Percentiles rank a stretch among this genome's conserved stretches.
These are phyloP conservation scores for Deinandra increscens DNA, from an alignment of 129 eudicot genomes.

Conservation along the genomic window DNA sequence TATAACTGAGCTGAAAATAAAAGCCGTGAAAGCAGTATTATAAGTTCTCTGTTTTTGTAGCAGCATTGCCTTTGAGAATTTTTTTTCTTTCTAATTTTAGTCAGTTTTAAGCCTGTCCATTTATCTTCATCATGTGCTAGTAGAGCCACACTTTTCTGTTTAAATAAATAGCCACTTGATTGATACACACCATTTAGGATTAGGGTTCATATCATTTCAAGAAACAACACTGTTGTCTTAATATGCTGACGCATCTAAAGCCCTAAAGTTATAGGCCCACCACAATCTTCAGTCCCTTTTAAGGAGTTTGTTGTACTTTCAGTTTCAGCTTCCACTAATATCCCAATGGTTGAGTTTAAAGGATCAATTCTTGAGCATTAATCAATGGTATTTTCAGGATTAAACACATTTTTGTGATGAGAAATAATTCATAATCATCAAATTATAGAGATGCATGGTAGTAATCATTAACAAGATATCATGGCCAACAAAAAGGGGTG, in stretches of 20 bases:
- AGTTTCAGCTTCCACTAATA: background rate
- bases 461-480: too few relatives aligned
- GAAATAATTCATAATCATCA: too few relatives aligned
- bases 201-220: conserved; percentile 10
- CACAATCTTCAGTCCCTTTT: too few relatives aligned
- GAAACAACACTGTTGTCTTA: background rate
- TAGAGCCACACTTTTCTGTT: background rate
- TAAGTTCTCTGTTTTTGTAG: background rate
- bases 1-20: background rate
- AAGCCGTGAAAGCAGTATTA: background rate
- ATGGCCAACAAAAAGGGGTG: too few relatives aligned
- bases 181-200: background rate
- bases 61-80: conserved; percentile 3
- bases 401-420: too few relatives aligned
- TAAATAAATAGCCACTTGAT: background rate
- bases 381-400: too few relatives aligned
- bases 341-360: background rate
- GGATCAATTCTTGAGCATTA: too few relatives aligned
- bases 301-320: background rate
- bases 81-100: background rate
- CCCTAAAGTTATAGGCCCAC: background rate
- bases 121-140: background rate
- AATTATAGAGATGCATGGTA: too few relatives aligned
- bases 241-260: background rate
- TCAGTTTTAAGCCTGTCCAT: background rate